phyloP scores from a whole-genome alignment of 2,329 filamentous ascomycete species.

The Fusarium sp. region DNA sequence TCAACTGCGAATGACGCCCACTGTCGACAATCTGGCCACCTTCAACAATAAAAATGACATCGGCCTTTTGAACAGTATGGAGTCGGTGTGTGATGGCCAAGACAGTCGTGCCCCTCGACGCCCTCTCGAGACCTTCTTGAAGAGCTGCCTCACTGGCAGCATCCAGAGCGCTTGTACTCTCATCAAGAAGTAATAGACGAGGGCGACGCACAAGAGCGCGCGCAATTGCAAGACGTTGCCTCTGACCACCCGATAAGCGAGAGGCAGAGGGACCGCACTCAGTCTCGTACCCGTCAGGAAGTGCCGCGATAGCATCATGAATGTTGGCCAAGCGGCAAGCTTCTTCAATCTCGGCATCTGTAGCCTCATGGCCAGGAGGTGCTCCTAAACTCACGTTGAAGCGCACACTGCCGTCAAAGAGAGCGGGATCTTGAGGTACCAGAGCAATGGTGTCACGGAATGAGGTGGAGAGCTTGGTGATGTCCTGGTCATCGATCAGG shows the following conservation, averaged over 20 bases:
- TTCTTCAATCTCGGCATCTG: slow-evolving; percentile 73
- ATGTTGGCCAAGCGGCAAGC: slow-evolving; percentile 79
- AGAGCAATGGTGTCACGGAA: slow-evolving; percentile 69
- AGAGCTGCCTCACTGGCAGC: slow-evolving; percentile 77
- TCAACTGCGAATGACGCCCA: slow-evolving; percentile 67
- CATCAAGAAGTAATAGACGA: slow-evolving; percentile 82
- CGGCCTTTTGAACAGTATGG: slow-evolving; percentile 69
- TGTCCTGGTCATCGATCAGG: slow-evolving; percentile 62
- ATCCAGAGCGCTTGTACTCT: slow-evolving; percentile 85
- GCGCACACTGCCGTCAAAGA: slow-evolving; percentile 70
- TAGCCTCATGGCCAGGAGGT: slow-evolving; percentile 68
- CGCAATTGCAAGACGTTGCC: slow-evolving; percentile 84
- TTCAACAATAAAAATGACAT: slow-evolving; percentile 70
- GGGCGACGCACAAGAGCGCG: slow-evolving; percentile 81
- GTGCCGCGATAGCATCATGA: slow-evolving; percentile 74
- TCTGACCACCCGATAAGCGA: slow-evolving; percentile 82
- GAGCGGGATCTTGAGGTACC: slow-evolving; percentile 69
- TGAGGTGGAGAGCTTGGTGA: slow-evolving; percentile 56
- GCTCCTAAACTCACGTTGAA: slow-evolving; percentile 71
- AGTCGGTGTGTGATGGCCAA: slow-evolving; percentile 72
- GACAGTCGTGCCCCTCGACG: slow-evolving; percentile 67
- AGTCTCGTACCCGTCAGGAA: slow-evolving; percentile 78
- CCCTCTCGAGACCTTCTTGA: slow-evolving; percentile 75
- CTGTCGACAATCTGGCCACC: slow-evolving; percentile 66
- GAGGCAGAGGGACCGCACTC: slow-evolving; percentile 80